phyloP scores from a whole-genome alignment of 768 basidiomycete species.

The Mycena olivaceomarginata region DNA sequence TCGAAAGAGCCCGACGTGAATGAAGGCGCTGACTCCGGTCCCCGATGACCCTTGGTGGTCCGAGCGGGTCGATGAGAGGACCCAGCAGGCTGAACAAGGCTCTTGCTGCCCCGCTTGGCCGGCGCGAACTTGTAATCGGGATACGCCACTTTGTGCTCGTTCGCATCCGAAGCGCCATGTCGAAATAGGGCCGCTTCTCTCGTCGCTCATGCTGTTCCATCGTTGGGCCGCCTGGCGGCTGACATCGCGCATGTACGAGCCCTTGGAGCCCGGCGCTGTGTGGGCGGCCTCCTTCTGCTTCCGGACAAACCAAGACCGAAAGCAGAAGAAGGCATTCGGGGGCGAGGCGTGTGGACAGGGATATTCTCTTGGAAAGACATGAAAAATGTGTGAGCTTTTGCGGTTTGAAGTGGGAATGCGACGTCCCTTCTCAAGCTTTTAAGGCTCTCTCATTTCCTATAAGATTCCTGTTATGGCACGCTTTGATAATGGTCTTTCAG shows the following conservation, averaged over 20 bases:
- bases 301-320: conserved; percentile 29
- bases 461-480: conserved; percentile 9
- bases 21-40: not conserved
- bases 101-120: not conserved
- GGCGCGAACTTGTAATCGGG: conserved; percentile 36
- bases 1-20: not conserved
- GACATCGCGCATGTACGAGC: not conserved
- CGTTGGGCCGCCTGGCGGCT: conserved; percentile 13
- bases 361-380: conserved; percentile 16
- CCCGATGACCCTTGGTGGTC: not conserved
- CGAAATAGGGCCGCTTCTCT: conserved; percentile 20
- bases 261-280: not conserved
- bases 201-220: conserved; percentile 33
- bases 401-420: not conserved
- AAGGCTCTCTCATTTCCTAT: conserved; percentile 1
- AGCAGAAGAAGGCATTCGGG: conserved; percentile 35
- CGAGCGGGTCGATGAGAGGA: not conserved
- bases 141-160: conserved; percentile 12
- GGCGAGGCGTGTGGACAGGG: conserved; percentile 24
- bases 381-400: not conserved
- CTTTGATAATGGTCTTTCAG: conserved; percentile 32
- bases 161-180: conserved; percentile 8
- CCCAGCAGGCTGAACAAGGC: not conserved
- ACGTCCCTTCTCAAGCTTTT: conserved; percentile 19
- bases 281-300: conserved; percentile 1